A percentile compares a stretch with the other conserved stretches of the same genome.
Conservation (phyloP, 2,329 filamentous ascomycete species). For the Knufia fluminis region DNA sequence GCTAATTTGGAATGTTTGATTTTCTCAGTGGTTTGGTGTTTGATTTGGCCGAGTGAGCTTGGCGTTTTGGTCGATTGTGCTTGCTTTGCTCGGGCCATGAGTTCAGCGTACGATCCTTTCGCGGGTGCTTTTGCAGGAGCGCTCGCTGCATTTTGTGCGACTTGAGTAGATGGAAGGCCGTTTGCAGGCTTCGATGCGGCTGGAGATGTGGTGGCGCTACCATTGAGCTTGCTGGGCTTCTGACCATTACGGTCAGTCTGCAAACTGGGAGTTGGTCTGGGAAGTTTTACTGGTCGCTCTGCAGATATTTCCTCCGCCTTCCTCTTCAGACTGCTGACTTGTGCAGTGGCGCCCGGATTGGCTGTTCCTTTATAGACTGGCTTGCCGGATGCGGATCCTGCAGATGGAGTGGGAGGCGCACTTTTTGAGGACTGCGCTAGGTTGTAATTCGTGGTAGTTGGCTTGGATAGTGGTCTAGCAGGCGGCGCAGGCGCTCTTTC, state of each 20-base stretch:
- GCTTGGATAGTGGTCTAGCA: conserved; percentile 12
- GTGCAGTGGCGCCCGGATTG: conserved; percentile 11
- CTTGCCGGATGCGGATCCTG: not conserved
- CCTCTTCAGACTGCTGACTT: conserved; percentile 16
- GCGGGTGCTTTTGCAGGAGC: conserved; percentile 38
- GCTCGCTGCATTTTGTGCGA: conserved; percentile 8
- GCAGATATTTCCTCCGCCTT: conserved; percentile 19
- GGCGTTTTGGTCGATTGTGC: conserved; percentile 33
- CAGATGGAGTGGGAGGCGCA: conserved; percentile 5
- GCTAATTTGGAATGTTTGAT: conserved; percentile 46
- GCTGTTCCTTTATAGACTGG: conserved; percentile 10
- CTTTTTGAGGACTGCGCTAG: conserved; percentile 7
- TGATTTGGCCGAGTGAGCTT: conserved; percentile 42
- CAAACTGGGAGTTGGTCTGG: not conserved
- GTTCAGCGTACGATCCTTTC: conserved; percentile 50
- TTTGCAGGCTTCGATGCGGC: conserved; percentile 10
- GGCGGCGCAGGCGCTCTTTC: conserved; percentile 25
- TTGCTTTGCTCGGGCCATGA: conserved; percentile 50
- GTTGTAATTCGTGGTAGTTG: conserved; percentile 14
- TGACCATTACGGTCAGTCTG: conserved; percentile 9
- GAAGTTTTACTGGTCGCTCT: conserved; percentile 13
- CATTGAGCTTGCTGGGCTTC: conserved; percentile 11
- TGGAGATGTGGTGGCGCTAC: conserved; percentile 10
- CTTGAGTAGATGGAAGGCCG: not conserved
- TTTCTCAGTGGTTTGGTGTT: conserved; percentile 45